Base-by-base conservation (phyloP, 2,329 filamentous ascomycete genomes). In the Aurifilum marmelostoma region DNA sequence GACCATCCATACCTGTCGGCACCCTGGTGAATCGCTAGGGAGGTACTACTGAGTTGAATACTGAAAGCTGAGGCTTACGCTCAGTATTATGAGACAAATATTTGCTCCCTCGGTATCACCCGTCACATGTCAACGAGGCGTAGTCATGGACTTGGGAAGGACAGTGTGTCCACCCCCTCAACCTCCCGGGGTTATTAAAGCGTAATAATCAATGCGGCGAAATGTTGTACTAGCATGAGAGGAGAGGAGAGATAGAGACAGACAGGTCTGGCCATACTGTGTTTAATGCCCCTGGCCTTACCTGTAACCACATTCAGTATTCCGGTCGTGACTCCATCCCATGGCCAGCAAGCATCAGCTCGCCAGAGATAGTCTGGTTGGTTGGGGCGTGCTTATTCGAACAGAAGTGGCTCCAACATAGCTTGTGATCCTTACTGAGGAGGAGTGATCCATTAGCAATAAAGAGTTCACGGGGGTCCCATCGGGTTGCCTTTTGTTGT, bases 291-390 rank as follows among this genome's bases (percentile, higher is more conserved):
- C 14, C n/a, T 58, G 54, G 32, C 58, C 58, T 16, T 24, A 60
- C 21, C 8, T n/a, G 58, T 60, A 60, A n/a, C 58, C 58, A 21
- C 32, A 60, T 60, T 21, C 21, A 60, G 58, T 60, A 60, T 60
- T n/a, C 58, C 58, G 58, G 58, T 11, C 4, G 2, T 21, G 18
- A 37, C 34, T 24, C 32, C 32, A 27, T 14, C 43, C 7, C 43
- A 11, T 47, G 43, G 32, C 58, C 7, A 60, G 5, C 27, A 29
- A 18, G 52, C 52, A 56, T 32, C 27, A 32, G 52, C 27, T 29
- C 24, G 12, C 52, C 16, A 16, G 6, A 27, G 34, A 8, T 34
- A 8, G 34, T 4, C 8, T 34, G 34, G 34, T 34, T 34, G n/a
- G 24, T 27, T 24, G n/a, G 50, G 14, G 24, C n/a, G n/a, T n/a